Evolutionary conservation across 2,329 filamentous ascomycete genomes (phyloP), one percentile per base, ranked within the genome.

Genomic region (Hypocrella siamensis): DNA sequence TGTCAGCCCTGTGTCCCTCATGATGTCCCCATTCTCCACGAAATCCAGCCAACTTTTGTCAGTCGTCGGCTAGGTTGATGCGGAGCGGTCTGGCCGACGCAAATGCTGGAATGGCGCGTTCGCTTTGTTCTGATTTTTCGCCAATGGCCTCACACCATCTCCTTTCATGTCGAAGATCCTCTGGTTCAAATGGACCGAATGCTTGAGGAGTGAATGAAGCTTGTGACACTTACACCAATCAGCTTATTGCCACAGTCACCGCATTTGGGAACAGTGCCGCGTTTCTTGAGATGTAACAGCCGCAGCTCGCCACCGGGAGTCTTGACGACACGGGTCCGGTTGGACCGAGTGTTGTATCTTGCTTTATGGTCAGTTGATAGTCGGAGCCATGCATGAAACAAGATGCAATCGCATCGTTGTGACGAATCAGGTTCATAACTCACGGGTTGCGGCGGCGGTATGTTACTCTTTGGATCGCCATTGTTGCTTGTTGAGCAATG

Each of bases 251-350:
- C 90, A 60, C 92, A 98, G 75, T 98, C 90, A 75, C 92, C 83
- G 62, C 90, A 98, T 75, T 98, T 98, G 59, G 90, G 90, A 45
- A 86, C 81, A 60, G 85, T 93, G 52, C 86, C 90, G 63, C 79
- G 82, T 84, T 98, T 98, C 82, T 96, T 96, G 73, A 94, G 86
- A 79, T 98, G 88, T 53, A 96, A 81, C 60, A 93, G 79, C 62
- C 90, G 79, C 56, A 93, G 78, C 62, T 88, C 75, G 61, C 90
- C 90, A 63, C 90, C 92, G 49, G 92, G 90, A 48, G 90, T 98
- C 76, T 90, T 90, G 65, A 93, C 63, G 56, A 92, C 73, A 60
- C 90, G 81, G 61, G 90, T 88, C 67, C 85, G 84, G 81, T 98
- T 94, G 63, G 83, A 93, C 61, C 71, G 71, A 62, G 88, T 96